Evolutionary conservation across 768 basidiomycete genomes (phyloP).

Genomic region (Phlebiopsis flavidoalba): DNA sequence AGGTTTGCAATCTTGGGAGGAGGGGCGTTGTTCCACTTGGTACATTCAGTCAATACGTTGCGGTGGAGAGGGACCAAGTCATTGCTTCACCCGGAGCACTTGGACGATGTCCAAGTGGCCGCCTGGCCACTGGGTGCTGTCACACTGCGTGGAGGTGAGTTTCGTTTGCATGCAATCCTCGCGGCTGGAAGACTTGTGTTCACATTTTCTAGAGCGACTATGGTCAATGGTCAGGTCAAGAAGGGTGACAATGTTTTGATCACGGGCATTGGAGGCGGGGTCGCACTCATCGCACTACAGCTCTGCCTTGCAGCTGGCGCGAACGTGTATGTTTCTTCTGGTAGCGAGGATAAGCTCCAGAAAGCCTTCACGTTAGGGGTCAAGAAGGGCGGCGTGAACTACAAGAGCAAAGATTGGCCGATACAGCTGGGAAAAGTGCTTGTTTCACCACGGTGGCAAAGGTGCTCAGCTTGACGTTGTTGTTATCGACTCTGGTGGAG

Average conservation of each 20-base stretch:
- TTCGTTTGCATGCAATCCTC: neutral
- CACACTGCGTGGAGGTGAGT: slow-evolving; percentile 85
- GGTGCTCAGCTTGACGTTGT: slow-evolving; percentile 30
- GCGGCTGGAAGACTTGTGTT: neutral
- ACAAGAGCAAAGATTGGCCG: slow-evolving; percentile 46
- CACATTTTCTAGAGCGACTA: slow-evolving; percentile 46
- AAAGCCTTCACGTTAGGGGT: slow-evolving; percentile 67
- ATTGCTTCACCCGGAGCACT: slow-evolving; percentile 60
- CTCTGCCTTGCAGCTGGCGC: slow-evolving; percentile 71
- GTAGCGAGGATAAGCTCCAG: slow-evolving; percentile 61
- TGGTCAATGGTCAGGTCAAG: slow-evolving; percentile 60
- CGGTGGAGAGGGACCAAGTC: slow-evolving; percentile 66
- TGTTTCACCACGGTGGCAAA: slow-evolving; percentile 17
- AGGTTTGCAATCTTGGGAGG: slow-evolving; percentile 72
- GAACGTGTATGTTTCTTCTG: slow-evolving; percentile 79
- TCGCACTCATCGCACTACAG: slow-evolving; percentile 73
- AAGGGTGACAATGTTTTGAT: slow-evolving; percentile 71
- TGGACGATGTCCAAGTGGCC: slow-evolving; percentile 62
- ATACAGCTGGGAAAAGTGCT: slow-evolving; percentile 28
- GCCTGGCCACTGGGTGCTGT: slow-evolving; percentile 76
- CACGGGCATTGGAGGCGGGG: slow-evolving; percentile 81
- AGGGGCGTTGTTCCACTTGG: slow-evolving; percentile 49
- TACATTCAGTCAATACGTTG: slow-evolving; percentile 73
- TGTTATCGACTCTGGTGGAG: slow-evolving; percentile 45
- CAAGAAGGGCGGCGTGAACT: slow-evolving; percentile 67